A percentile compares a stretch with the other conserved stretches of the same genome.
Conservation (phyloP, 2,329 filamentous ascomycete species). For the Didymella pinodella region DNA sequence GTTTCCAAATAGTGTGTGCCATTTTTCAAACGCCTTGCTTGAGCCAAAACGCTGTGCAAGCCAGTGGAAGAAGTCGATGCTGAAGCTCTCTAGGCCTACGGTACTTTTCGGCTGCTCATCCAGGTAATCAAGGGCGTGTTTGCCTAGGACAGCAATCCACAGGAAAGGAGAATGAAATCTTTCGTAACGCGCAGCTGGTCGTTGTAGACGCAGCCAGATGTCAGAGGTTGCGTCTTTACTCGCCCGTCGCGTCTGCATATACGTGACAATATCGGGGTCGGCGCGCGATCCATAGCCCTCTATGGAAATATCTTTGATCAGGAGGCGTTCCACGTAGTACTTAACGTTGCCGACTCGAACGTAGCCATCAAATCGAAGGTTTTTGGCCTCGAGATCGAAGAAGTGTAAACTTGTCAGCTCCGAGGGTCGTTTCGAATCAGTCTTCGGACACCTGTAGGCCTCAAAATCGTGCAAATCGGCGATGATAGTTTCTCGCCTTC, state of each 20-base stretch:
- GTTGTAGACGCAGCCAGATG: slow-evolving; percentile 70
- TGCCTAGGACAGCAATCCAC: slow-evolving; percentile 75
- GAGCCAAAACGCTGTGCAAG: slow-evolving; percentile 56
- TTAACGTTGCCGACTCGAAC: slow-evolving; percentile 56
- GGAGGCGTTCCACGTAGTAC: slow-evolving; percentile 64
- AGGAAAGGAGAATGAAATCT: slow-evolving; percentile 70
- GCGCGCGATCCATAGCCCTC: slow-evolving; percentile 68
- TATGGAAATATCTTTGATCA: slow-evolving; percentile 68
- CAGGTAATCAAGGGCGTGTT: slow-evolving; percentile 76
- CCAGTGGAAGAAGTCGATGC: slow-evolving; percentile 65
- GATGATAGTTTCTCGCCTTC: slow-evolving; percentile 18
- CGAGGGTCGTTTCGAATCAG: slow-evolving; percentile 12
- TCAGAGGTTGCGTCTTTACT: slow-evolving; percentile 36
- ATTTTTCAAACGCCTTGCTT: slow-evolving; percentile 58
- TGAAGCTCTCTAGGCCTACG: slow-evolving; percentile 66
- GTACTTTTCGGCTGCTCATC: slow-evolving; percentile 28
- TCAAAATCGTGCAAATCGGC: slow-evolving; percentile 38
- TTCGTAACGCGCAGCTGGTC: slow-evolving; percentile 67
- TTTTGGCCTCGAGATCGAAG: slow-evolving; percentile 28
- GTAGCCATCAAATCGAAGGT: slow-evolving; percentile 39
- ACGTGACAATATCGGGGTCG: slow-evolving; percentile 64
- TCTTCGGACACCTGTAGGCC: slow-evolving; percentile 30
- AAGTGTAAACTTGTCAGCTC: slow-evolving; percentile 33
- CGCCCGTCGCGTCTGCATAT: slow-evolving; percentile 64
- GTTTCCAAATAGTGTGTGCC: slow-evolving; percentile 58